phyloP scores from a whole-genome alignment of 257 asterid species.

The Anisodus acutangulus region DNA sequence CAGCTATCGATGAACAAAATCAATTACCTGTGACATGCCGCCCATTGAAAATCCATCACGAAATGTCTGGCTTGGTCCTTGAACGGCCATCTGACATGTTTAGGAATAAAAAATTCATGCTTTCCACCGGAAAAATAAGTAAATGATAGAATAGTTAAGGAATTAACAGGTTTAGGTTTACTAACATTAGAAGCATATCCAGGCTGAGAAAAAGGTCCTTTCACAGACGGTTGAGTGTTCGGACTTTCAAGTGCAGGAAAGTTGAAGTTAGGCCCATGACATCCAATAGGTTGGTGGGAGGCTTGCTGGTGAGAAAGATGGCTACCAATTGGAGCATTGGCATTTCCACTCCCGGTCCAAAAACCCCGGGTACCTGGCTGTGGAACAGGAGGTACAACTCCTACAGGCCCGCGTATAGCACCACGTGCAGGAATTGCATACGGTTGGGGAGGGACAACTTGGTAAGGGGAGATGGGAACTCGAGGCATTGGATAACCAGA shows the following conservation, averaged over 20 bases:
- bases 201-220: slow-evolving; percentile 92
- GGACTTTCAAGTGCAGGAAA: slow-evolving; percentile 85
- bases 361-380: slow-evolving; percentile 88
- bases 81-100: slow-evolving; percentile 47
- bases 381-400: slow-evolving; percentile 85
- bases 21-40: slow-evolving; percentile 90
- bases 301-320: slow-evolving; percentile 92
- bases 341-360: slow-evolving; percentile 87
- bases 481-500: slow-evolving; percentile 87
- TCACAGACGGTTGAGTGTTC: slow-evolving; percentile 77
- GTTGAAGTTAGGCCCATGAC: slow-evolving; percentile 68
- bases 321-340: slow-evolving; percentile 89
- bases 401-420: slow-evolving; percentile 93
- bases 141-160: slow-evolving; percentile 9
- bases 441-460: slow-evolving; percentile 86
- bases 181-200: slow-evolving; percentile 90
- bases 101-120: not conserved
- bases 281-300: slow-evolving; percentile 77
- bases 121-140: not conserved
- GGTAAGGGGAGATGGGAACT: slow-evolving; percentile 81
- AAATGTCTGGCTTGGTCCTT: slow-evolving; percentile 77
- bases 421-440: slow-evolving; percentile 96
- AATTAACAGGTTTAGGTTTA: slow-evolving; percentile 32
- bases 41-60: slow-evolving; percentile 88
- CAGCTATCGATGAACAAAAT: slow-evolving; percentile 25